Conservation (phyloP, 2,329 filamentous ascomycete genomes). For the Leptographium flavum region DNA sequence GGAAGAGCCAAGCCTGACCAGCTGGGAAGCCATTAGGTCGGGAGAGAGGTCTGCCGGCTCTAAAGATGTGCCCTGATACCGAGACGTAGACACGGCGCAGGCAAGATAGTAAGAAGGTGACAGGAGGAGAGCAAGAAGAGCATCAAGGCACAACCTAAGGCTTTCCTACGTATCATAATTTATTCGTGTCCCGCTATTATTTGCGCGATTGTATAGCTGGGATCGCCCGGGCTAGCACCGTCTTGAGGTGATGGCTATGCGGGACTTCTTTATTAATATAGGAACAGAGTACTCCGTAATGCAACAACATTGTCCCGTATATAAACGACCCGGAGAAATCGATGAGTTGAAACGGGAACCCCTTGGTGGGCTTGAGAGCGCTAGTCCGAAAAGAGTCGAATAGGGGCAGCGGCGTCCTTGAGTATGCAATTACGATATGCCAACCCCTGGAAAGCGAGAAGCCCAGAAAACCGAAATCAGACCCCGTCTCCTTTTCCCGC, state of each 20-base stretch:
- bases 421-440: not conserved
- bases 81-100: no score
- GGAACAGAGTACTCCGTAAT: no score
- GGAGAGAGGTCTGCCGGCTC: not conserved
- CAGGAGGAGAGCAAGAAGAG: not conserved
- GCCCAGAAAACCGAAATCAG: not conserved
- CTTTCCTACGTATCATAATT: no score
- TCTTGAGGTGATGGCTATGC: no score
- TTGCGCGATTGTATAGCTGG: no score
- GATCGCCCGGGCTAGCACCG: no score
- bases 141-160: no score
- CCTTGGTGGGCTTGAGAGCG: not conserved
- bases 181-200: no score
- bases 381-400: not conserved
- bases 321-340: no score
- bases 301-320: not conserved
- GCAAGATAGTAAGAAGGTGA: no score
- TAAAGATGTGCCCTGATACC: slow-evolving; percentile 2
- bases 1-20: slow-evolving; percentile 29
- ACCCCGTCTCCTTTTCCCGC: not conserved
- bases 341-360: slow-evolving; percentile 6
- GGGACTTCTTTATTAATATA: no score
- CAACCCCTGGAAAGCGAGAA: not conserved
- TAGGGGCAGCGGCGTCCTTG: not conserved
- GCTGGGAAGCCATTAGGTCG: slow-evolving; percentile 17